Base-by-base conservation (phyloP, 257 asterid genomes). In the Orobanche coerulescens region DNA sequence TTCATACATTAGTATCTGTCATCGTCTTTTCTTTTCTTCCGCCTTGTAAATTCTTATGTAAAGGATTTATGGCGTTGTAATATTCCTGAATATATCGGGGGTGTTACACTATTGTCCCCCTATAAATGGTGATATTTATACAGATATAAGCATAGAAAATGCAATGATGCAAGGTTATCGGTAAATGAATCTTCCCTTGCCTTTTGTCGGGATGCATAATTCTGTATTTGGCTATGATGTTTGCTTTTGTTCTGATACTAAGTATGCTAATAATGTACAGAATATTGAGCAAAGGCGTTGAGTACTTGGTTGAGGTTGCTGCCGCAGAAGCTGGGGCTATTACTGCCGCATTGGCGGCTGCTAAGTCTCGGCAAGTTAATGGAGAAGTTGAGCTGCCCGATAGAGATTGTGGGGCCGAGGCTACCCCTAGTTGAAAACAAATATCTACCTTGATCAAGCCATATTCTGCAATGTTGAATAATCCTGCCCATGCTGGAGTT, bases 291-390 rank as follows among this genome's bases (percentile, higher is more conserved):
- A 82, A 87, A 76, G 97, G 99, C 58, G 96, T 85, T 44, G 96
- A 94, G 37, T 94, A 87, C 82, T 76, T 94, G 71, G 99, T 94
- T 72, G 96, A 94, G 79, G 99, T 97, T 28, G 71, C 99, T 15
- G 95, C 99, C 16, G 99, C 99, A 15, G 99, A 94, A 77, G 97
- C 97, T 51, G 96, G 90, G 81, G 97, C 99, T 65, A 94, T 94
- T 56, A 83, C 77, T 72, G 97, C 97, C 12, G 80, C 99, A 43
- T 52, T 94, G 70, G 97, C 97, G 33, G 99, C 99, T 70, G 99
- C 99, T 47, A 94, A 94, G 79, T 97, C 97, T 76, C 87, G 99
- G 14, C 95, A 92, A 72, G 78, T 60, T 67, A 94, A 90, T 76
- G 99, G 98, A 58, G 98, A 92, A 74, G 83, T 78, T 75, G 98